phyloP scores from a whole-genome alignment of 352 stramenopile genomes.

The Globisporangium camurandrum region DNA sequence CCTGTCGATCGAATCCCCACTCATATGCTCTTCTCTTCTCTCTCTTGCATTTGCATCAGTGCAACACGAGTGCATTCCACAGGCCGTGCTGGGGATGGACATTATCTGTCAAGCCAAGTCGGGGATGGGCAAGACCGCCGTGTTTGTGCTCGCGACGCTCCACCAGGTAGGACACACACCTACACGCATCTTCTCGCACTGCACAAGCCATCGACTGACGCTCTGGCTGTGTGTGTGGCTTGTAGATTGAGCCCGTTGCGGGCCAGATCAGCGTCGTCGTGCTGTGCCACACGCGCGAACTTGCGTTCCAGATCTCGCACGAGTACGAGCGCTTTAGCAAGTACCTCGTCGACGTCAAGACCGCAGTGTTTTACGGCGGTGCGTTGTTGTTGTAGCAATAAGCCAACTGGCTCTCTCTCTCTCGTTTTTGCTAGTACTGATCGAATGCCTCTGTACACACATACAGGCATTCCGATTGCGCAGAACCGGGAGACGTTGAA shows the following conservation, averaged over 20 bases:
- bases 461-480: constrained; percentile 86
- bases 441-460: background rate
- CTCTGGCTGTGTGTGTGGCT: constrained; percentile 1
- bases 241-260: constrained; percentile 82
- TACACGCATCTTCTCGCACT: too few relatives aligned
- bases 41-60: constrained; percentile 39
- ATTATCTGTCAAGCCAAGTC: constrained; percentile 99
- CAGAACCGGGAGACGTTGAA: constrained; percentile 96
- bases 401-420: too few relatives aligned
- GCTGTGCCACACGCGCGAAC: constrained; percentile 98
- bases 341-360: constrained; percentile 96
- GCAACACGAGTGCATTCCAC: constrained; percentile 99
- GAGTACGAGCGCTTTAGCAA: constrained; percentile 99
- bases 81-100: constrained; percentile 99
- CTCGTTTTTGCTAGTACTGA: constrained; percentile 2
- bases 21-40: background rate
- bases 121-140: constrained; percentile 99
- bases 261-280: constrained; percentile 96
- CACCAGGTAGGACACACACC: constrained; percentile 97
- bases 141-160: constrained; percentile 99
- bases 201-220: background rate
- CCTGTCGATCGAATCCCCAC: too few relatives aligned
- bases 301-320: constrained; percentile 99
- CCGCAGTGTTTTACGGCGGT: constrained; percentile 95
- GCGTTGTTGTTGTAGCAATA: too few relatives aligned